These are phyloP conservation scores for Stagonosporopsis rhizophila DNA, from an alignment of 2,329 filamentous ascomycete species.

Conservation along the genomic window DNA sequence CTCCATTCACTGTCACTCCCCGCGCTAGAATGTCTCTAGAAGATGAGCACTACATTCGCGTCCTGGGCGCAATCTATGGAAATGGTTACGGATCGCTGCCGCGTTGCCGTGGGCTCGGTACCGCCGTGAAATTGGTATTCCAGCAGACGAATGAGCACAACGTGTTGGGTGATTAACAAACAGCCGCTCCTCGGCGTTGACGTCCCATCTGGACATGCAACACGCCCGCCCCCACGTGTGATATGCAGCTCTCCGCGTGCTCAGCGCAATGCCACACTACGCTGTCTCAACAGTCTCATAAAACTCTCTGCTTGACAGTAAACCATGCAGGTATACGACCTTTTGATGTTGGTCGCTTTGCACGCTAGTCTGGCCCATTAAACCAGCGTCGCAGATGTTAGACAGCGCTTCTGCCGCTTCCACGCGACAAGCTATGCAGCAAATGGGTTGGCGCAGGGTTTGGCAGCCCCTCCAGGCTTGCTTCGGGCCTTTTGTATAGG, in stretches of 20 bases:
- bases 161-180: constrained; percentile 1
- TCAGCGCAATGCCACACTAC: neutral
- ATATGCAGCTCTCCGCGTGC: constrained; percentile 7
- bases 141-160: constrained; percentile 8
- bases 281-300: constrained; percentile 10
- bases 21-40: constrained; percentile 48
- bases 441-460: constrained; percentile 5
- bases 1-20: constrained; percentile 32
- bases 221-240: constrained; percentile 18
- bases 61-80: constrained; percentile 39
- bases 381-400: constrained; percentile 35
- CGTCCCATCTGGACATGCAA: constrained; percentile 2
- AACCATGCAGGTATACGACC: constrained; percentile 7
- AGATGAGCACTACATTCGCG: constrained; percentile 32
- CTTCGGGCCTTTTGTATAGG: constrained; percentile 27
- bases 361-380: constrained; percentile 22
- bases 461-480: constrained; percentile 25
- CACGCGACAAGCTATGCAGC: constrained; percentile 43
- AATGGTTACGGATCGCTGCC: constrained; percentile 34
- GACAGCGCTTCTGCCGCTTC: constrained; percentile 38
- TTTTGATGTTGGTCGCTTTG: constrained; percentile 4
- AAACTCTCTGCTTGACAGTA: constrained; percentile 2
- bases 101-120: constrained; percentile 37
- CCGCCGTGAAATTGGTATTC: constrained; percentile 10
- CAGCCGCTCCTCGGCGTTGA: neutral